Evolutionary conservation across 805 yeast genomes (phyloP).

Genomic region (Kuraishia capsulata): DNA sequence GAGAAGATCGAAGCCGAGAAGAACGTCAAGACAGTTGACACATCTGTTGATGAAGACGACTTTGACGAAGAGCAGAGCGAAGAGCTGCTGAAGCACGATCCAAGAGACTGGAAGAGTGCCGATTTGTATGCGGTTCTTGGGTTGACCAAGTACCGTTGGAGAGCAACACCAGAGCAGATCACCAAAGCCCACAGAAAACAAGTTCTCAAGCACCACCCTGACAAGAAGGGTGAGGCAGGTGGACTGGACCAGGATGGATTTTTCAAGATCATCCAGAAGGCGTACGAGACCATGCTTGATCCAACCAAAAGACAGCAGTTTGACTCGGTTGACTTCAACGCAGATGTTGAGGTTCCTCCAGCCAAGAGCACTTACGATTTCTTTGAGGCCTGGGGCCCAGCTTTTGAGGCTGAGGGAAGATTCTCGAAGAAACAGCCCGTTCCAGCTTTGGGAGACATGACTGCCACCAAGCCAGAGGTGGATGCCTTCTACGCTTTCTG

Average conservation of each 20-base stretch:
- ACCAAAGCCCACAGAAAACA: slow-evolving; percentile 96
- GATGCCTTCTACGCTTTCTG: slow-evolving; percentile 87
- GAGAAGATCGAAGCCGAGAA: slow-evolving; percentile 89
- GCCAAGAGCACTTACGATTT: slow-evolving; percentile 66
- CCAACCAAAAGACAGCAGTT: slow-evolving; percentile 82
- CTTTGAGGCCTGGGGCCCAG: slow-evolving; percentile 87
- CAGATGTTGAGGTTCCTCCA: slow-evolving; percentile 76
- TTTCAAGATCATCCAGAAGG: slow-evolving; percentile 96
- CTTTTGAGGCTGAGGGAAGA: slow-evolving; percentile 83
- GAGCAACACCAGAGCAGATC: slow-evolving; percentile 86
- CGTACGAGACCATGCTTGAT: slow-evolving; percentile 84
- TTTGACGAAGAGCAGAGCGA: slow-evolving; percentile 68
- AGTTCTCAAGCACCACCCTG: slow-evolving; percentile 96
- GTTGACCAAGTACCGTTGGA: slow-evolving; percentile 80
- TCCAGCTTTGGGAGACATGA: slow-evolving; percentile 65
- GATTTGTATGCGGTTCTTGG: slow-evolving; percentile 97
- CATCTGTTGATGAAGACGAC: slow-evolving; percentile 48
- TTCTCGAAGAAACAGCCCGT: slow-evolving; percentile 89
- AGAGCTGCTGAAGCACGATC: slow-evolving; percentile 77
- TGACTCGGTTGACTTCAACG: slow-evolving; percentile 89
- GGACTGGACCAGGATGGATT: slow-evolving; percentile 90
- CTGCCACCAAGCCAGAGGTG: slow-evolving; percentile 69
- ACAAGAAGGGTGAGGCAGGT: slow-evolving; percentile 89
- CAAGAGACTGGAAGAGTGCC: slow-evolving; percentile 96
- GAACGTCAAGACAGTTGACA: slow-evolving; percentile 67